Percentiles rank a stretch among this genome's conserved stretches.
phyloP scores from a whole-genome alignment of 371 early-diverging fungal species.

The Apophysomyces ossiformis region DNA sequence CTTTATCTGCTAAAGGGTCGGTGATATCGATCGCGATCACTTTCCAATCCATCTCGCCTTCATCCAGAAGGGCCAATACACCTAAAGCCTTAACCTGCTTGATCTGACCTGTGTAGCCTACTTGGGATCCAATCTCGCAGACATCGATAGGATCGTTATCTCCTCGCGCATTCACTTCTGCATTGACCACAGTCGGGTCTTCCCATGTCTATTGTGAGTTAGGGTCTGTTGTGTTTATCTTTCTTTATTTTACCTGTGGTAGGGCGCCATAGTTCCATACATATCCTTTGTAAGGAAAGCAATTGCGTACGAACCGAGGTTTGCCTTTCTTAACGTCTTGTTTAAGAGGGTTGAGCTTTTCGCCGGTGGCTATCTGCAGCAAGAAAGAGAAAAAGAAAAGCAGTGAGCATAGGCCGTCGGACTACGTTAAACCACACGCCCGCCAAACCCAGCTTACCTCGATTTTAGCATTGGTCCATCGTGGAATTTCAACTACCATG shows the following conservation, averaged over 20 bases:
- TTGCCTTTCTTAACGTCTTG: slow-evolving; percentile 96
- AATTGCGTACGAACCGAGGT: slow-evolving; percentile 90
- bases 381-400: neutral
- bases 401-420: neutral
- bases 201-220: slow-evolving; percentile 84
- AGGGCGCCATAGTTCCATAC: slow-evolving; percentile 97
- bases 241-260: slow-evolving; percentile 57
- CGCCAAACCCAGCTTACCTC: slow-evolving; percentile 63
- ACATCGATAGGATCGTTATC: slow-evolving; percentile 98
- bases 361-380: slow-evolving; percentile 74
- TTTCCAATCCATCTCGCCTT: slow-evolving; percentile 99
- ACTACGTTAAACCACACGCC: neutral
- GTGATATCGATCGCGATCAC: slow-evolving; percentile 90
- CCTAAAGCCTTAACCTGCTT: slow-evolving; percentile 98
- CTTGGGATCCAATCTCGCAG: slow-evolving; percentile 90
- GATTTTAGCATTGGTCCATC: slow-evolving; percentile 96
- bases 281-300: slow-evolving; percentile 96
- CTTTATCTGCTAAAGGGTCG: slow-evolving; percentile 87
- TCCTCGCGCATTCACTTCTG: slow-evolving; percentile 84
- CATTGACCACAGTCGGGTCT: slow-evolving; percentile 81
- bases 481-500: slow-evolving; percentile 94
- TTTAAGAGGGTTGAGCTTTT: slow-evolving; percentile 90
- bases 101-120: slow-evolving; percentile 88
- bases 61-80: slow-evolving; percentile 93
- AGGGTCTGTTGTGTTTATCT: neutral